Evolutionary conservation across 192 early-diverging fungal genomes (phyloP), one percentile per base, ranked within the genome.

Genomic region (Coemansia sp.): DNA sequence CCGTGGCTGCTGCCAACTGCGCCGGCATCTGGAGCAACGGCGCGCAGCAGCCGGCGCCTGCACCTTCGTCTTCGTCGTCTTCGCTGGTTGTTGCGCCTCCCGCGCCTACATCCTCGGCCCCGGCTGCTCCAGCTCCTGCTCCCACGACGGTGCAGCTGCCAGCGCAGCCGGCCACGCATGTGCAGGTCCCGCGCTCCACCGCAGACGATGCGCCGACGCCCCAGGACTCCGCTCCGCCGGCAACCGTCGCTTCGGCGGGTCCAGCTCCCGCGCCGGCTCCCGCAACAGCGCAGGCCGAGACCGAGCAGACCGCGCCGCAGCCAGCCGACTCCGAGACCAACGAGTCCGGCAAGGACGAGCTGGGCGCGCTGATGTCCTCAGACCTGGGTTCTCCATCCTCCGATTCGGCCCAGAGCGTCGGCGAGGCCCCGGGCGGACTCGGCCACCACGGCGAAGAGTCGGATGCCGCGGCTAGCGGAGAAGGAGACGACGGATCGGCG

Each of bases 11-110:
- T 67, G 74, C 67, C 1, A 48, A 81, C 37, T 87, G 86, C 43
- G 66, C 52, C 0, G 86, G 81, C 5, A 84, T 86, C 9, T 83
- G 80, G 80, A 67, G 40, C 21, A 68, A 70, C 12, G 69, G 70
- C 21, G 69, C 63, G 3, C 67, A 63, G 56, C 61, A 63, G 3
- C 68, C 64, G 11, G 67, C 68, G 11, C 47, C 68, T 4, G 21
- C 21, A 21, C 21, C 21, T 21, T 21, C 21, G 21, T 37, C 38
- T 8, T 15, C 63, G 16, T 37, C 41, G 19, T 39, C 59, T 26
- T 47, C 62, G 6, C 15, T 41, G n/a, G 39, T 16, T 2, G 39
- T 16, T 9, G n/a, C 8, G 4, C 32, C 39, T 11, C 47, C 47
- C 12, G 47, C 47, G 5, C 12, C 39, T 6, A 8, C 39, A 59